Conservation (phyloP, 148 eudicot genomes). For the Rhododendron griersonianum region DNA sequence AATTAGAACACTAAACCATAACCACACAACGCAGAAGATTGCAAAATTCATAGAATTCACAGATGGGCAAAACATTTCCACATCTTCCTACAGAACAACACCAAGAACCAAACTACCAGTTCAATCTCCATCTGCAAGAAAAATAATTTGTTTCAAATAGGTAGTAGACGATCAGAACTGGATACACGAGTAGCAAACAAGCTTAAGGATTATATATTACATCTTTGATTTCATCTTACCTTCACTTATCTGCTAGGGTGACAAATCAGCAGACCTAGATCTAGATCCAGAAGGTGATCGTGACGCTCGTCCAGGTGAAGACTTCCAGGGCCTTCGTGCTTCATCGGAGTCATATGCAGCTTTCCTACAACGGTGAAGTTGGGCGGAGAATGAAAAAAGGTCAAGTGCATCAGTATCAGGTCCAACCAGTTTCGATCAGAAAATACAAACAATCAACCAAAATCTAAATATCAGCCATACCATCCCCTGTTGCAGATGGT, state of each 20-base stretch:
- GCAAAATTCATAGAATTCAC: not conserved
- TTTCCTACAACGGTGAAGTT: conserved; percentile 40
- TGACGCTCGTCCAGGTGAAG: conserved; percentile 40
- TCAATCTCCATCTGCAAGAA: conserved; percentile 10
- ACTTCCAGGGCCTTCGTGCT: conserved; percentile 25
- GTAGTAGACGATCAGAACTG: not conserved
- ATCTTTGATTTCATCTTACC: conserved; percentile 15
- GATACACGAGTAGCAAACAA: not conserved
- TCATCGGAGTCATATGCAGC: conserved; percentile 34
- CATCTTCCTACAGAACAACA: not conserved
- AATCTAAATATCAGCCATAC: not conserved
- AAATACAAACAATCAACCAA: not conserved
- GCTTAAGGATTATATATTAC: not conserved
- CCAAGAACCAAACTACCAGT: not conserved
- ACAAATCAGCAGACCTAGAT: conserved; percentile 58
- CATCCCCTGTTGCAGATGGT: not conserved
- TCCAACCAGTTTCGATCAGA: not conserved
- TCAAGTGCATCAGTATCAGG: not conserved
- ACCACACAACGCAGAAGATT: not conserved
- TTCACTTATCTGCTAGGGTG: conserved; percentile 34
- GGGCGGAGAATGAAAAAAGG: no score
- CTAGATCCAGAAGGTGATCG: conserved; percentile 70
- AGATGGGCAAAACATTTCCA: not conserved
- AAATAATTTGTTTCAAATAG: not conserved
- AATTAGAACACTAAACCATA: not conserved